Conservation (phyloP, 2,329 filamentous ascomycete genomes). For the Xylariaceae sp. region DNA sequence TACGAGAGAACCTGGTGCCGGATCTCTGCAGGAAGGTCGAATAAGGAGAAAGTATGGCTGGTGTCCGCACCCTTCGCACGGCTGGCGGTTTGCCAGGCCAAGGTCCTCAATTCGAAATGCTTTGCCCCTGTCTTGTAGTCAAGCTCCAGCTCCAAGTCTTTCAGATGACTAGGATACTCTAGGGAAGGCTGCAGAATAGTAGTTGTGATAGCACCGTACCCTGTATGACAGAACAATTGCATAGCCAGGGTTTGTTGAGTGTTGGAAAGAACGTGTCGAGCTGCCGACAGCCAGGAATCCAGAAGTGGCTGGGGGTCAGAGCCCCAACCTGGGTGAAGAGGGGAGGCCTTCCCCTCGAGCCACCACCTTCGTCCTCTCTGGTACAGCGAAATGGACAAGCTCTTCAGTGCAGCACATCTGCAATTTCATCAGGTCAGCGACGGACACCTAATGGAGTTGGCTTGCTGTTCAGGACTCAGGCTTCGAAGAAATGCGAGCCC, state of each 20-base stretch:
- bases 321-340: not conserved
- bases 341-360: not conserved
- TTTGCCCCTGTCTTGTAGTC: not conserved
- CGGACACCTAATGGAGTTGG: not conserved
- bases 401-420: not conserved
- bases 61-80: not conserved
- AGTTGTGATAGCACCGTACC: not conserved
- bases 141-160: not conserved
- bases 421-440: not conserved
- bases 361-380: not conserved
- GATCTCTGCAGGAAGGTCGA: slow-evolving; percentile 7
- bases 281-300: not conserved
- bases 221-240: not conserved
- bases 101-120: not conserved
- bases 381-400: not conserved
- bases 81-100: not conserved
- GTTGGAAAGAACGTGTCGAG: not conserved
- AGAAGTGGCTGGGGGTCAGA: not conserved
- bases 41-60: not conserved
- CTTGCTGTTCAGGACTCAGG: not conserved
- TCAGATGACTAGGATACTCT: not conserved
- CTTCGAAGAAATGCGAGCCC: not conserved
- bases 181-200: not conserved
- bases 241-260: not conserved
- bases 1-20: slow-evolving; percentile 8